A percentile compares a stretch with the other conserved stretches of the same genome.
Conservation (phyloP, 1,284 basidiomycete genomes). For the Tranzscheliella williamsii region DNA sequence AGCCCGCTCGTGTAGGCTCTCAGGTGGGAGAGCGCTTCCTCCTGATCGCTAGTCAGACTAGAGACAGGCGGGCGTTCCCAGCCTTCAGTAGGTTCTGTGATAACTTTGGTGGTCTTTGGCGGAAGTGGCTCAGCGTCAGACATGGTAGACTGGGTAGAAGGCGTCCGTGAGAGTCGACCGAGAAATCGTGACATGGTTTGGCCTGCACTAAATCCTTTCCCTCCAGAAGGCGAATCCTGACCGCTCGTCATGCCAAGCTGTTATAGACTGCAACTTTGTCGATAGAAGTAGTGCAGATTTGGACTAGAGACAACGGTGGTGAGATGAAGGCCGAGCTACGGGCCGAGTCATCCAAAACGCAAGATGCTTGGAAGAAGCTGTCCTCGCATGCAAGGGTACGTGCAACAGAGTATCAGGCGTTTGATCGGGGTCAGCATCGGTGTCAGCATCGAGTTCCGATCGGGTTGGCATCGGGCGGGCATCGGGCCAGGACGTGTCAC, state of each 20-base stretch:
- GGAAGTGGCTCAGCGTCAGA: constrained; percentile 16
- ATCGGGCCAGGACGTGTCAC: no score
- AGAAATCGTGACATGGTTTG: constrained; percentile 29
- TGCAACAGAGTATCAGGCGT: no score
- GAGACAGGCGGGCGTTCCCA: constrained; percentile 8
- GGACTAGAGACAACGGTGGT: no score
- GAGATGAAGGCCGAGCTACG: no score
- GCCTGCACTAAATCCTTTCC: neutral
- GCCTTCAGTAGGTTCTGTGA: constrained; percentile 22
- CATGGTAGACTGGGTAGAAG: constrained; percentile 21
- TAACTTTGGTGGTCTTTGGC: constrained; percentile 21
- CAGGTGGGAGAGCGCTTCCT: constrained; percentile 21
- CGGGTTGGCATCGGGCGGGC: no score
- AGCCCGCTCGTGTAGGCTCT: constrained; percentile 12
- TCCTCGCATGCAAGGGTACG: no score
- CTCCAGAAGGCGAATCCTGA: neutral
- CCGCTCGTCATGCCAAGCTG: neutral
- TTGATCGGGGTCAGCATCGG: no score
- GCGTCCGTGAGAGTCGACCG: constrained; percentile 19
- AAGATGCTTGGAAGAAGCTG: no score
- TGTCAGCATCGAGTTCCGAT: no score
- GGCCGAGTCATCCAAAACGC: no score
- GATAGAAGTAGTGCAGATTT: no score
- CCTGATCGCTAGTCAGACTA: constrained; percentile 15
- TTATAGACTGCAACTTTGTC: no score